A percentile compares a stretch with the other conserved stretches of the same genome.
Evolutionary conservation across 2,329 filamentous ascomycete species (phyloP).

Genomic region (Cladosporium sp.): DNA sequence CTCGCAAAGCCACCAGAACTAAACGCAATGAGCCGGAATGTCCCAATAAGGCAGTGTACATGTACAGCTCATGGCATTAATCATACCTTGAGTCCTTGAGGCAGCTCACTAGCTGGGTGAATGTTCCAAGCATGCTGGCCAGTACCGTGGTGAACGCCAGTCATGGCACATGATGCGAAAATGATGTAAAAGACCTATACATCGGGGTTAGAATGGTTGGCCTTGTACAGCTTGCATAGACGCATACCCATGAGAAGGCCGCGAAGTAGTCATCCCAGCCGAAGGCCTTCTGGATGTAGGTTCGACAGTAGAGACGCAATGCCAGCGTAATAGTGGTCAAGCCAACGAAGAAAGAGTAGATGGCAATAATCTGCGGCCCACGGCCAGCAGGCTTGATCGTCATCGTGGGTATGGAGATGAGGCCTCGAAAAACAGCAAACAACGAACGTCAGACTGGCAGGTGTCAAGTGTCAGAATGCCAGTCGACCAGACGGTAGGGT

Average conservation of each 20-base stretch:
- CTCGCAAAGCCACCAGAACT: conserved; percentile 36
- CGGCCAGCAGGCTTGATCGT: conserved; percentile 13
- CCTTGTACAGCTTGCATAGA: background rate
- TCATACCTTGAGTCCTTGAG: conserved; percentile 14
- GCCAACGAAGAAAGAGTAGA: conserved; percentile 14
- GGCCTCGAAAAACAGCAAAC: background rate
- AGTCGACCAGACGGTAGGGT: background rate
- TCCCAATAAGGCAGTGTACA: too few relatives aligned
- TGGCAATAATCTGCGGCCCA: conserved; percentile 13
- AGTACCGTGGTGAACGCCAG: conserved; percentile 15
- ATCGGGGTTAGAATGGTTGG: background rate
- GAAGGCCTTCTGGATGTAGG: conserved; percentile 11
- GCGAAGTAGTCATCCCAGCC: conserved; percentile 13
- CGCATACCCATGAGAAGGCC: conserved; percentile 12
- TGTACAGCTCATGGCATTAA: background rate
- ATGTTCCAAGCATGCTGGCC: conserved; percentile 15
- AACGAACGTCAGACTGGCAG: background rate
- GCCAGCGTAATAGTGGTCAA: conserved; percentile 14
- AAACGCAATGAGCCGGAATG: background rate
- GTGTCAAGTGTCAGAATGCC: background rate
- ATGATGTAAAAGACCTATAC: conserved; percentile 12
- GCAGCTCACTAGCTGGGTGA: conserved; percentile 12
- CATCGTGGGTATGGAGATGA: background rate
- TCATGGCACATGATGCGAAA: conserved; percentile 14
- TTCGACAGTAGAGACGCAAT: conserved; percentile 14